These are phyloP conservation scores for Syncephalastrum sp. DNA, from an alignment of 371 early-diverging fungal genomes.

Conservation along the genomic window DNA sequence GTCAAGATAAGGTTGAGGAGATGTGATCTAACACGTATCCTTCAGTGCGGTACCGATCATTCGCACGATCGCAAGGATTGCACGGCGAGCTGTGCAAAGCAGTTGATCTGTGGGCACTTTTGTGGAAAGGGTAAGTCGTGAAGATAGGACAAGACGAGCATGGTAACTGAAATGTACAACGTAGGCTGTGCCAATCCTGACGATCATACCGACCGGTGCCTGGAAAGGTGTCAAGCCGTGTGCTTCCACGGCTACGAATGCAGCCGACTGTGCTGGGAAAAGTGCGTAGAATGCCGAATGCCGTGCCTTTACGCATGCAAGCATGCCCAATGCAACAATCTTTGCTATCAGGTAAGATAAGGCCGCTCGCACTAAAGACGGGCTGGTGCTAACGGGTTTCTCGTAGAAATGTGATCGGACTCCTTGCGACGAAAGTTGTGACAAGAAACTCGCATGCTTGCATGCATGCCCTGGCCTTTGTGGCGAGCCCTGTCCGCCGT, in stretches of 20 bases:
- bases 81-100: slow-evolving; percentile 34
- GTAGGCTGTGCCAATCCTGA: slow-evolving; percentile 46
- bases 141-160: not conserved
- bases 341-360: slow-evolving; percentile 33
- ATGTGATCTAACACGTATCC: not conserved
- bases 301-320: slow-evolving; percentile 21
- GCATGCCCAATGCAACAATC: slow-evolving; percentile 42
- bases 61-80: slow-evolving; percentile 33
- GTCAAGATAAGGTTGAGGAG: too few relatives aligned
- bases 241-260: slow-evolving; percentile 48
- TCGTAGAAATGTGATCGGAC: slow-evolving; percentile 43
- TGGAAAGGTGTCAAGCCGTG: slow-evolving; percentile 32
- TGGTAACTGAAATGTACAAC: not conserved
- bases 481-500: slow-evolving; percentile 50
- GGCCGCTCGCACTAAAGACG: not conserved
- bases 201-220: slow-evolving; percentile 43
- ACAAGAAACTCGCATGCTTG: slow-evolving; percentile 27
- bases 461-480: slow-evolving; percentile 48
- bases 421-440: slow-evolving; percentile 39
- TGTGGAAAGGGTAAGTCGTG: slow-evolving; percentile 39
- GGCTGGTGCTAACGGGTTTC: not conserved
- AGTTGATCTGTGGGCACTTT: slow-evolving; percentile 49
- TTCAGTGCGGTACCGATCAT: slow-evolving; percentile 36
- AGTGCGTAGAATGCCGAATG: slow-evolving; percentile 15
- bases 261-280: slow-evolving; percentile 34